phyloP scores from a whole-genome alignment of 2,329 filamentous ascomycete species.

The Cladosporium sp. region DNA sequence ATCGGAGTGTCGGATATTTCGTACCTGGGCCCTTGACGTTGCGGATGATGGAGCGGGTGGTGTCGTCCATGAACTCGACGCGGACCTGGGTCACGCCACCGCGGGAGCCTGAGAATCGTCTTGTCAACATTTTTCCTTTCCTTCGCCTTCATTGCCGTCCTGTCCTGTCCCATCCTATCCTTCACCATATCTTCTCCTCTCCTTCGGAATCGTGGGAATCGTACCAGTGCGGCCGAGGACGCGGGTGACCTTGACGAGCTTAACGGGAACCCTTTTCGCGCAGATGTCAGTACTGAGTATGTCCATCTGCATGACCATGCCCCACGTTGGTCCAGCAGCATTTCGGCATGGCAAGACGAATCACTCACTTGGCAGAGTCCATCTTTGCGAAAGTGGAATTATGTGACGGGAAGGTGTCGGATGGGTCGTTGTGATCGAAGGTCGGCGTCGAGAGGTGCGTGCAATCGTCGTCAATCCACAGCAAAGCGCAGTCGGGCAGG shows the following conservation, averaged over 20 bases:
- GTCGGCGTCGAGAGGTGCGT: background rate
- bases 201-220: slow-evolving; percentile 14
- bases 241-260: slow-evolving; percentile 99
- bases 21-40: slow-evolving; percentile 99
- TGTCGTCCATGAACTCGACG: slow-evolving; percentile 99
- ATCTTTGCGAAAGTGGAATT: slow-evolving; percentile 51
- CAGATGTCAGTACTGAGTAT: slow-evolving; percentile 51
- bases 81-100: slow-evolving; percentile 99
- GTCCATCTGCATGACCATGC: background rate
- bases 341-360: slow-evolving; percentile 1
- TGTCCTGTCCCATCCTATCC: too few species aligned
- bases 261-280: slow-evolving; percentile 68
- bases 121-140: slow-evolving; percentile 2
- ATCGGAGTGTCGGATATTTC: slow-evolving; percentile 14
- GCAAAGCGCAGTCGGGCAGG: too few species aligned
- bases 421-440: slow-evolving; percentile 8
- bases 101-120: slow-evolving; percentile 71
- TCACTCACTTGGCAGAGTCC: slow-evolving; percentile 61
- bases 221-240: slow-evolving; percentile 98
- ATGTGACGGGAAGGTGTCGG: slow-evolving; percentile 15
- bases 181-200: slow-evolving; percentile 17
- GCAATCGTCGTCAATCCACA: slow-evolving; percentile 4
- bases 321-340: background rate
- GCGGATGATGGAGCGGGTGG: slow-evolving; percentile 96
- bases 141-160: slow-evolving; percentile 13